These are phyloP conservation scores for Lactarius sanguifluus DNA, from an alignment of 768 basidiomycete genomes.

Conservation along the genomic window DNA sequence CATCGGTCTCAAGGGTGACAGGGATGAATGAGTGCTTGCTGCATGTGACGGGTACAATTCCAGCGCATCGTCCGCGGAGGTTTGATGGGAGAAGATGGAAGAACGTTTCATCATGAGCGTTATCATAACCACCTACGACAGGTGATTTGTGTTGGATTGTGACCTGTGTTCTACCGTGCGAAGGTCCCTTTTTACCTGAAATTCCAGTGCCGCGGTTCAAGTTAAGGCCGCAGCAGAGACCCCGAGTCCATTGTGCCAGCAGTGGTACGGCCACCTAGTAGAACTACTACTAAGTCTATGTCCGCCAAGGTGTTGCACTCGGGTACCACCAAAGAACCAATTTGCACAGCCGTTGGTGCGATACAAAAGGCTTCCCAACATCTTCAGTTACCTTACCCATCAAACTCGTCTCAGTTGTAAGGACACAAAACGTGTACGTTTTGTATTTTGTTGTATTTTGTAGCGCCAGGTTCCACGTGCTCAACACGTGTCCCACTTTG, in stretches of 20 bases:
- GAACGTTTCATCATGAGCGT: neutral
- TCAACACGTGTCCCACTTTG: neutral
- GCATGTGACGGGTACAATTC: neutral
- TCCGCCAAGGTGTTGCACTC: neutral
- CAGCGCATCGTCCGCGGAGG: neutral
- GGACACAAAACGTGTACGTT: neutral
- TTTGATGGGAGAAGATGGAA: constrained; percentile 1
- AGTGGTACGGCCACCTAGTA: neutral
- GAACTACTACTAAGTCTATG: neutral
- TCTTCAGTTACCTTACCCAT: neutral
- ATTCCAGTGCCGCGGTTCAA: neutral
- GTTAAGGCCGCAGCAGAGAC: neutral
- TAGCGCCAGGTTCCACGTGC: neutral
- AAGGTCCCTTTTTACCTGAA: neutral
- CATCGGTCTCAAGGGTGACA: neutral
- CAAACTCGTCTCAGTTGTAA: neutral
- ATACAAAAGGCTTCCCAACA: neutral
- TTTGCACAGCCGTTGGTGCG: neutral
- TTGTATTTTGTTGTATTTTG: neutral
- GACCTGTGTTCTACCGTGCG: neutral
- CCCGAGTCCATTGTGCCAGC: neutral
- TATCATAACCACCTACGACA: neutral
- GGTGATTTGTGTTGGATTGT: neutral
- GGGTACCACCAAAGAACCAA: neutral
- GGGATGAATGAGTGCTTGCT: neutral